Percentiles rank a stretch among this genome's conserved stretches.
phyloP scores from a whole-genome alignment of 2,329 filamentous ascomycete species.

The Fusarium decemcellulare region DNA sequence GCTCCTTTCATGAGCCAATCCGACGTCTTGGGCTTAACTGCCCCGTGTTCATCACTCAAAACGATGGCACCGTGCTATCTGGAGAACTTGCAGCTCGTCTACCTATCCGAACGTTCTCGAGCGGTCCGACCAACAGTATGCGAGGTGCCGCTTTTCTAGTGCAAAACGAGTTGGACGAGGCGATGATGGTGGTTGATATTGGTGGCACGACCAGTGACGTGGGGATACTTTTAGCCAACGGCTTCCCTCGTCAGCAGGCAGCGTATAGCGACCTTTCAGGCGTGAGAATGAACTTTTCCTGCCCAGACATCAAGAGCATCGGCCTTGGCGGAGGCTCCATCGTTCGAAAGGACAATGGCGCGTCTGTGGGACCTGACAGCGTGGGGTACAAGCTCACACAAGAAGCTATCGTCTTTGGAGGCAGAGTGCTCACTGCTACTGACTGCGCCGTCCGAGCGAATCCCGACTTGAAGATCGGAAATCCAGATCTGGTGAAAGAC shows the following conservation, averaged over 20 bases:
- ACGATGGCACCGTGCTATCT: slow-evolving; percentile 73
- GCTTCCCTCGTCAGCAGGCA: slow-evolving; percentile 74
- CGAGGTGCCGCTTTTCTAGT: slow-evolving; percentile 73
- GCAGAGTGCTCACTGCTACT: slow-evolving; percentile 70
- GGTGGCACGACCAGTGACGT: slow-evolving; percentile 78
- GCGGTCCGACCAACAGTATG: slow-evolving; percentile 75
- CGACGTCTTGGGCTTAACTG: slow-evolving; percentile 63
- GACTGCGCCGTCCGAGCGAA: slow-evolving; percentile 62
- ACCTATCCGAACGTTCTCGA: slow-evolving; percentile 74
- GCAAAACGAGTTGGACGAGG: slow-evolving; percentile 53
- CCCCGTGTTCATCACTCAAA: slow-evolving; percentile 73
- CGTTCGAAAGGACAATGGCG: slow-evolving; percentile 56
- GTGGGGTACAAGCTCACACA: slow-evolving; percentile 70
- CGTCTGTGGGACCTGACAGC: slow-evolving; percentile 72
- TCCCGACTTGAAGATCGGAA: slow-evolving; percentile 56
- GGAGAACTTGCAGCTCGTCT: slow-evolving; percentile 66
- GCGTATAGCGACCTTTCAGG: slow-evolving; percentile 74
- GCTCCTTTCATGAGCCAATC: slow-evolving; percentile 68
- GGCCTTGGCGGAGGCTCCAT: slow-evolving; percentile 72
- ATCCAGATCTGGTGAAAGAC: slow-evolving; percentile 53
- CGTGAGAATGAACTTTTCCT: slow-evolving; percentile 73
- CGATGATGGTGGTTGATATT: slow-evolving; percentile 74
- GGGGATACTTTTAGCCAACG: slow-evolving; percentile 71
- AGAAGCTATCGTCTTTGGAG: slow-evolving; percentile 70
- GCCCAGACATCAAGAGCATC: slow-evolving; percentile 71